Conservation (phyloP, 768 basidiomycete genomes). For the Galerina sulciceps region DNA sequence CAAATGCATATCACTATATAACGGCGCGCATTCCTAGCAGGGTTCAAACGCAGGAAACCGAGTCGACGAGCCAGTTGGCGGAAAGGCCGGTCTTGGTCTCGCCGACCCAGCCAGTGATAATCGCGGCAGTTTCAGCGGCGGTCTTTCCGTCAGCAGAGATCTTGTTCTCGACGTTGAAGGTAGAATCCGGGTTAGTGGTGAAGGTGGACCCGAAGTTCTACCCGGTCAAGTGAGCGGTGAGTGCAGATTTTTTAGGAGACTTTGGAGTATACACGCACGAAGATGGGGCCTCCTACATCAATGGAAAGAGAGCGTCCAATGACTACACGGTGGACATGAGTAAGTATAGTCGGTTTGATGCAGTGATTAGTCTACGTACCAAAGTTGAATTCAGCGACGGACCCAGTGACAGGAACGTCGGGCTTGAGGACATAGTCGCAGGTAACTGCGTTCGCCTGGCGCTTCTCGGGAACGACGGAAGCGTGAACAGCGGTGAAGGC, state of each 20-base stretch:
- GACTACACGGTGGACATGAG: background rate
- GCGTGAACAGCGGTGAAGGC: background rate
- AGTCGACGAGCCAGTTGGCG: constrained; percentile 4
- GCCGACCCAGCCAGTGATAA: constrained; percentile 1
- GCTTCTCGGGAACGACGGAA: background rate
- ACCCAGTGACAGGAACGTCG: background rate
- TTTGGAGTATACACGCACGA: background rate
- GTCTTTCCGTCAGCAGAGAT: background rate
- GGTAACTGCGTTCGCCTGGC: background rate
- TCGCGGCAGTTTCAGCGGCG: background rate
- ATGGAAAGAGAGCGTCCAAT: background rate
- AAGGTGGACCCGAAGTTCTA: background rate
- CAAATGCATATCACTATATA: no score
- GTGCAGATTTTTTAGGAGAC: background rate
- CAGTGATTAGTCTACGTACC: background rate
- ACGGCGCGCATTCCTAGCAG: background rate
- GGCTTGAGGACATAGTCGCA: constrained; percentile 8
- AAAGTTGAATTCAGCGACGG: background rate
- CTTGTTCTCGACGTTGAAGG: constrained; percentile 3
- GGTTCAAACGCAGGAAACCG: background rate
- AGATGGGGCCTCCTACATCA: background rate
- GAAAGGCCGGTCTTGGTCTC: background rate
- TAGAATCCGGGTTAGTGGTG: background rate
- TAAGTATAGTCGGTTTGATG: background rate
- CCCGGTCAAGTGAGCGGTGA: background rate